These are phyloP conservation scores for Magnusiomyces tetraspermus DNA, from an alignment of 1,139 yeast genomes.

Conservation along the genomic window DNA sequence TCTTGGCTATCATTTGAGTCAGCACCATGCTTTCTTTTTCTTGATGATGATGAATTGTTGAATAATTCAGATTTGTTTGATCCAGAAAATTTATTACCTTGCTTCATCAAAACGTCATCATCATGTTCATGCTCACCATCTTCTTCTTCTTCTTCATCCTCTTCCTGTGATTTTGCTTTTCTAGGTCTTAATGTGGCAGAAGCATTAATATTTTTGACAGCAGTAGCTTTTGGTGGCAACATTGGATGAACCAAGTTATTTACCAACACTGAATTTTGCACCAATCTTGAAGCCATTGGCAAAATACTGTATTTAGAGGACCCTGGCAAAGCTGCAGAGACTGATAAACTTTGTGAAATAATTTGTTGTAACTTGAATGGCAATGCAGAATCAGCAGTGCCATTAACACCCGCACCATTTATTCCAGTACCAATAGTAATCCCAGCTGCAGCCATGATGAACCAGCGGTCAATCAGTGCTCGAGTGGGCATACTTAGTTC, in stretches of 20 bases:
- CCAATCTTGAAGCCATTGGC: conserved; percentile 53
- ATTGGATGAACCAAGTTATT: conserved; percentile 66
- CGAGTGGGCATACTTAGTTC: conserved; percentile 54
- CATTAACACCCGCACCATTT: conserved; percentile 8
- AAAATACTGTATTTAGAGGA: conserved; percentile 49
- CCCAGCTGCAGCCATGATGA: conserved; percentile 40
- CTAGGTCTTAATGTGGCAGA: conserved; percentile 28
- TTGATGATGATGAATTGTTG: not conserved
- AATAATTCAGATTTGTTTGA: not conserved
- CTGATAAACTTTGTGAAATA: conserved; percentile 6
- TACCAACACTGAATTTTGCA: conserved; percentile 35
- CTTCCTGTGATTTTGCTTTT: not conserved
- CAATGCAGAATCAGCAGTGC: conserved; percentile 33
- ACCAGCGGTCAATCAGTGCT: conserved; percentile 49
- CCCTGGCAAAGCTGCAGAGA: conserved; percentile 55
- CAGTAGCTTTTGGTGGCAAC: conserved; percentile 45
- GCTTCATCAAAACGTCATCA: not conserved
- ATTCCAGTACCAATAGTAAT: conserved; percentile 25
- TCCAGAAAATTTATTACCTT: not conserved
- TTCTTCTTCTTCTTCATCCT: not conserved
- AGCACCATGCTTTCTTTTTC: not conserved
- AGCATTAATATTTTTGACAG: conserved; percentile 7
- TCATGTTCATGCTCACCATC: not conserved
- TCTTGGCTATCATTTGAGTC: not conserved
- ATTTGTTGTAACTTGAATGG: conserved; percentile 24